These are phyloP conservation scores for Trichosanthes truncata DNA, from an alignment of 306 rosid species.

Conservation along the genomic window DNA sequence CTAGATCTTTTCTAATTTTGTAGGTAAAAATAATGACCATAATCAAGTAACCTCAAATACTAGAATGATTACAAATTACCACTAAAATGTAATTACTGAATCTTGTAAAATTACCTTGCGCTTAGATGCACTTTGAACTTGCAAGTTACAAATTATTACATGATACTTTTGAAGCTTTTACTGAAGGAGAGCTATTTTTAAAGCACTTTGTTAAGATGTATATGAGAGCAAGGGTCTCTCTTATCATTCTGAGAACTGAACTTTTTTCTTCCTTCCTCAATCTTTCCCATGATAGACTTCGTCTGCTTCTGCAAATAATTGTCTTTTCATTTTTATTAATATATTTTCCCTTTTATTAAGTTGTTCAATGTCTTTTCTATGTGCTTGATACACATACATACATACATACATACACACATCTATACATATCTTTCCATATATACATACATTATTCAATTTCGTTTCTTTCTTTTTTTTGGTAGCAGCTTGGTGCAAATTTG, in stretches of 20 bases:
- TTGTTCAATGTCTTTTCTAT: too few relatives aligned
- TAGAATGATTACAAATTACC: neutral
- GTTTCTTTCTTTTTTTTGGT: too few relatives aligned
- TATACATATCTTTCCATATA: too few relatives aligned
- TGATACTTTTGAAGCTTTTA: conserved; percentile 55
- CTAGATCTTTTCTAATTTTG: neutral
- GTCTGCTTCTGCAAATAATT: conserved; percentile 48
- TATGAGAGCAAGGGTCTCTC: conserved; percentile 31
- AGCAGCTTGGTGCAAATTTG: too few relatives aligned
- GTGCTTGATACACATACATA: too few relatives aligned
- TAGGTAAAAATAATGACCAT: neutral
- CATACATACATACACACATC: too few relatives aligned
- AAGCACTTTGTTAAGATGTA: conserved; percentile 29
- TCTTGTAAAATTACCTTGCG: conserved; percentile 40
- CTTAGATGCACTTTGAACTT: conserved; percentile 47
- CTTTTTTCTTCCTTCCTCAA: conserved; percentile 38
- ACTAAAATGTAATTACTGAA: neutral
- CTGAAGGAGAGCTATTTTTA: conserved; percentile 37
- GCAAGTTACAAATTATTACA: conserved; percentile 59
- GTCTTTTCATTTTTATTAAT: too few relatives aligned
- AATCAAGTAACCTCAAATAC: neutral
- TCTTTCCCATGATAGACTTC: conserved; percentile 39
- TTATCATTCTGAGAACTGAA: conserved; percentile 18
- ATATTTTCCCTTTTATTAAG: too few relatives aligned
- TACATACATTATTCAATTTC: too few relatives aligned